These are phyloP conservation scores for Xylaria hypoxylon DNA, from an alignment of 2,329 filamentous ascomycete genomes.

Conservation along the genomic window DNA sequence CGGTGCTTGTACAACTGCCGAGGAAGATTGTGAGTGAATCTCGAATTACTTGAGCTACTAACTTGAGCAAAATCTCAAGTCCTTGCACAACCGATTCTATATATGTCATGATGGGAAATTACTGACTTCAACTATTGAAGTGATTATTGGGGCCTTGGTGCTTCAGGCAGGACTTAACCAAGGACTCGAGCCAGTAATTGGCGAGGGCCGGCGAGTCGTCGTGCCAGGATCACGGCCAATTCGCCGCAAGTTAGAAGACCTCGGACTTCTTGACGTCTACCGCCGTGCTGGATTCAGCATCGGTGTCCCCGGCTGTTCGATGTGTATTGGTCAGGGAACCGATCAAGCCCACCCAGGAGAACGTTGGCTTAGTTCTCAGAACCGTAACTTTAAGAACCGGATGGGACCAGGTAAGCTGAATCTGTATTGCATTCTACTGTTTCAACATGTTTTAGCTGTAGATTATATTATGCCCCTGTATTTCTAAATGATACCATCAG, in stretches of 20 bases:
- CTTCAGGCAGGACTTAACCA: slow-evolving; percentile 53
- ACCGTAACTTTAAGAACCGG: slow-evolving; percentile 60
- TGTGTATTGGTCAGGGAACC: slow-evolving; percentile 58
- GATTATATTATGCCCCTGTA: too few species aligned
- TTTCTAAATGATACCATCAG: neutral
- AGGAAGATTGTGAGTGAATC: slow-evolving; percentile 52
- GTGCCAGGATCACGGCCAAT: slow-evolving; percentile 57
- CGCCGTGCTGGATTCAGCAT: slow-evolving; percentile 56
- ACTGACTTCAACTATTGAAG: slow-evolving; percentile 8
- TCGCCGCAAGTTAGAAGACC: slow-evolving; percentile 50
- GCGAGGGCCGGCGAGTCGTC: slow-evolving; percentile 54
- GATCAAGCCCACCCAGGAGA: slow-evolving; percentile 56
- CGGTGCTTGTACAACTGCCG: slow-evolving; percentile 60
- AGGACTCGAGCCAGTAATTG: slow-evolving; percentile 48
- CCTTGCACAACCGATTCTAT: neutral
- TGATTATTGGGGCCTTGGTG: slow-evolving; percentile 57
- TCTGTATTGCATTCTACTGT: too few species aligned
- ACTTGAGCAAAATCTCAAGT: neutral
- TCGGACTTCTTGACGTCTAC: slow-evolving; percentile 54
- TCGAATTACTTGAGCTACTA: neutral
- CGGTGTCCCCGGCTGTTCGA: slow-evolving; percentile 58
- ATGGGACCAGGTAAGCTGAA: slow-evolving; percentile 55
- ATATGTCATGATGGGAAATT: neutral
- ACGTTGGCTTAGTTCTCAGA: slow-evolving; percentile 59
- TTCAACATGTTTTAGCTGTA: too few species aligned